phyloP scores from a whole-genome alignment of 148 eudicot genomes.

The Heliosperma pusillum region DNA sequence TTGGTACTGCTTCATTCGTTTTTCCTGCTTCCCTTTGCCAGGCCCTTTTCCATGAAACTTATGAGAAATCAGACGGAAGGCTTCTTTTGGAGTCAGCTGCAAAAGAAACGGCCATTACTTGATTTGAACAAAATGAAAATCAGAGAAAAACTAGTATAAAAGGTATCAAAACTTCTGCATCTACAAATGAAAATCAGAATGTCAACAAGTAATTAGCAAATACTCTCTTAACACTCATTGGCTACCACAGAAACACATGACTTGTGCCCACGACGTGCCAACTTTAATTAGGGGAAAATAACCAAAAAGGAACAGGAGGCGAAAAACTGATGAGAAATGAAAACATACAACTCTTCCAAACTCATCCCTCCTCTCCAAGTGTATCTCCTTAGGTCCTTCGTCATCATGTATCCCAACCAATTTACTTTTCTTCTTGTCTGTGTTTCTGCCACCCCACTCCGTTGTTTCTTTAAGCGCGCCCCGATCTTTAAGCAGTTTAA shows the following conservation, averaged over 20 bases:
- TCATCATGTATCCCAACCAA: constrained; percentile 69
- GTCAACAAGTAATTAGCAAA: background rate
- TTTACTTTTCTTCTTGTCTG: constrained; percentile 98
- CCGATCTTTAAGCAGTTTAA: constrained; percentile 69
- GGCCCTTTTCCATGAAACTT: constrained; percentile 97
- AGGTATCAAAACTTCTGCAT: background rate
- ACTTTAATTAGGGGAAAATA: background rate
- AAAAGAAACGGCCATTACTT: constrained; percentile 7
- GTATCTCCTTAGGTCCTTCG: constrained; percentile 65
- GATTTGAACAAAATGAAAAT: background rate
- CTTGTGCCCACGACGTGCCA: background rate
- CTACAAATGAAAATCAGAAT: background rate
- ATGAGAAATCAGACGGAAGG: constrained; percentile 80
- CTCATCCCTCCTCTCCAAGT: constrained; percentile 87
- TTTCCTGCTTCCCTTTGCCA: constrained; percentile 90
- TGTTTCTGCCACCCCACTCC: constrained; percentile 98
- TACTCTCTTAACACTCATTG: background rate
- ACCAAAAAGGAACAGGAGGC: background rate
- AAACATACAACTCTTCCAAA: constrained; percentile 90
- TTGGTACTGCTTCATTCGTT: constrained; percentile 76
- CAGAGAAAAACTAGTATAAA: background rate
- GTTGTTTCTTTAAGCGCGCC: constrained; percentile 83
- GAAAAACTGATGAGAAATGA: background rate
- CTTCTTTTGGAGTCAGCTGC: constrained; percentile 97
- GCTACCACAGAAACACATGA: background rate